Base-by-base conservation (phyloP, 2,329 filamentous ascomycete genomes). In the Colletotrichum sansevieriae region DNA sequence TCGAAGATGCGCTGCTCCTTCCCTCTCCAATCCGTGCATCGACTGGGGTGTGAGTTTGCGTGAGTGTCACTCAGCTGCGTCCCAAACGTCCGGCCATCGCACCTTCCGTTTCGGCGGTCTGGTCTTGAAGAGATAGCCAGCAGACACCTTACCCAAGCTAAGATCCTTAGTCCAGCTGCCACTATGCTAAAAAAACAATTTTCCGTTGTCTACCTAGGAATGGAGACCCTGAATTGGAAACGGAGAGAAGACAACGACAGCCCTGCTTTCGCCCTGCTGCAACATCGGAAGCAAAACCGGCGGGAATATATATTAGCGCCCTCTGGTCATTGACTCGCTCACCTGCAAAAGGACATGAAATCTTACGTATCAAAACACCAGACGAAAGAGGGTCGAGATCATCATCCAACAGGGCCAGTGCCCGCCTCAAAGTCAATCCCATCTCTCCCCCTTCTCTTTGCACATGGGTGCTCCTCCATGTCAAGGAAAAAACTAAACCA, bases 351-450 rank as follows among this genome's bases (percentile, higher is more conserved):
- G 41, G 41, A 59, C 61, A 47, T 54, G 54, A 41, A 22, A 55
- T 41, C 33, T 49, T 59, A 59, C 39, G 65, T 65, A 65, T 68
- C 65, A 65, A 68, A 68, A 68, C 52, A 65, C 46, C 54, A 65
- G 61, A 68, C 61, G 65, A 68, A 54, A 49, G 39, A 35, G 20
- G 25, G 33, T 59, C 54, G 47, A 65, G 52, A 54, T 5, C 25
- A 7, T 60, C 39, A 7, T 60, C 39, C 60, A 54, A 52, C 54
- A 29, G 29, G 49, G 56, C 47, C 44, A 29, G 46, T 61, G 63
- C 49, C 41, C 49, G 20, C 37, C 44, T 20, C 41, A 56, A 68
- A 65, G 55, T 56, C 62, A 68, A 65, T 65, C 55, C 55, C 57
- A 22, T 43, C 46, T 29, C 18, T 44, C 25, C 39, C 56, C 44